Base-by-base conservation (phyloP, 148 eudicot species). In the Tetragonia tetragonoides region DNA sequence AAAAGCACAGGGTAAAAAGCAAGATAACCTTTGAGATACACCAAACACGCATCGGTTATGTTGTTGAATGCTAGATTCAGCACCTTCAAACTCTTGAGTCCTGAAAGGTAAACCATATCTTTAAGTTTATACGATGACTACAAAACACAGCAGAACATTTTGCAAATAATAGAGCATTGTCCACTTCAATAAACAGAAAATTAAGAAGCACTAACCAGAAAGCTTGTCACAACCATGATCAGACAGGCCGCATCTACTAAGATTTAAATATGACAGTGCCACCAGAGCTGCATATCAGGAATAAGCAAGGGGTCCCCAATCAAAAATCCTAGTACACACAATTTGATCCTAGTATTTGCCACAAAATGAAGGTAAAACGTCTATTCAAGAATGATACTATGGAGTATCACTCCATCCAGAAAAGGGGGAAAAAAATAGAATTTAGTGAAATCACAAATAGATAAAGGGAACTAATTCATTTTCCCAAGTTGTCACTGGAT, bases 51-150 rank as follows among this genome's bases (percentile, higher is more conserved):
- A 85, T 87, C 91, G 69, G 97, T 79, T 44, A 95, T 85, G 73
- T 91, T 89, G 82, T 93, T 93, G 86, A 95, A 95, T 77, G 92
- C 99, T 83, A 95, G 82, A 79, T 93, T 95, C 65, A 95, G 79
- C 72, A 95, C 97, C 84, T 91, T 91, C 70, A 95, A 80, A 81
- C 84, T 83, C 72, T 79, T 79, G 47, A 93, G 81, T 75, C 83
- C 99, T 95, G 87, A 75, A 73, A 54, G 39, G 44, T 18, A 65
- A 41, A 47, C 54, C 69, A 44, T n/a, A 7, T 51, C 18, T 15
- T 73, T 18, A 67, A 54, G 38, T 5, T 46, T 12, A 23, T 73
- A 34, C 66, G 10, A 40, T 3, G 46, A 10, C 49, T 57, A 78
- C 49, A 23, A 0, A n/a, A 20, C 6, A 20, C n/a, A 41, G 23